Base-by-base conservation (phyloP, 257 asterid genomes). In the Verbascum thapsus region DNA sequence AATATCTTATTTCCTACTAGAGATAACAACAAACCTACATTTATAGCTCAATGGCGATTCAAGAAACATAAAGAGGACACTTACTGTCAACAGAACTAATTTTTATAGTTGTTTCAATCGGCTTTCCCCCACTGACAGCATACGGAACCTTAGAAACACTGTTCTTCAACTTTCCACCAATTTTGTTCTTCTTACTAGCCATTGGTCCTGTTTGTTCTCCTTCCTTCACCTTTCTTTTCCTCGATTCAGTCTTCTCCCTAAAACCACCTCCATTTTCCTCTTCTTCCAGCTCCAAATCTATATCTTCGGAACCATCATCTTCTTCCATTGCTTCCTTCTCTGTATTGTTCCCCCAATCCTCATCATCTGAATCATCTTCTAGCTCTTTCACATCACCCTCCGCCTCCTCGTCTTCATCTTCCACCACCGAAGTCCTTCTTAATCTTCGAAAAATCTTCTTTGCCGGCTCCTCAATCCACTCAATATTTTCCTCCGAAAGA, bases 311-410 rank as follows among this genome's bases (percentile, higher is more conserved):
- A 17, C 54, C 67, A 56, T 63, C 89, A 20, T 74, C 96, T 18
- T 81, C 94, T 70, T 81, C 91, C 17, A 42, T 16, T 5, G 15
- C 70, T 61, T 77, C 84, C 40, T 75, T 79, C 13, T 47, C 91
- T 1, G 8, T 81, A 78, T 63, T 77, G 42, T 48, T 75, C 10
- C 63, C 94, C 96, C 94, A 87, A 67, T 87, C 95, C 71, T 85
- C 96, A 58, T 85, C 98, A 22, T 67, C 88, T 0, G 89, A 86
- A 72, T 88, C 92, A 69, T 69, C 83, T 63, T 76, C 82, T 30
- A 71, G 53, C 37, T 75, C 71, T 39, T 76, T 66, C 35, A 39
- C 54, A 55, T 68, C 73, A 12, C 39, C 73, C 35, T 64, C 66
- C 40, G 58, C 81, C 8, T 72, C 85, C 15, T 76, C 85, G 2